Percentiles rank a stretch among this genome's conserved stretches.
Conservation (phyloP, 805 yeast genomes). For the Candida suzukii region DNA sequence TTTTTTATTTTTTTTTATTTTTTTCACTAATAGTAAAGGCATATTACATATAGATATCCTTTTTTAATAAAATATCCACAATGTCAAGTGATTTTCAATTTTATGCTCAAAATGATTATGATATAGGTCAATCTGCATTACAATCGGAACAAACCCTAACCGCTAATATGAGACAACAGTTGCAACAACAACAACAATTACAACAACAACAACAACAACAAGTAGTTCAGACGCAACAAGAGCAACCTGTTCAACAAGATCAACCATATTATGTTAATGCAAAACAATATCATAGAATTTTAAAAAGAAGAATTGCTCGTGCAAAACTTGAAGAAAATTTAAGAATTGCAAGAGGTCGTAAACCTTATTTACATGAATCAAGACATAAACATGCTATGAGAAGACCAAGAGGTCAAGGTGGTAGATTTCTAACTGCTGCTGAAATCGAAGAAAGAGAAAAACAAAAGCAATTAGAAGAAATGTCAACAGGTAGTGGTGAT, state of each 20-base stretch:
- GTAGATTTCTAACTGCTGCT: slow-evolving; percentile 92
- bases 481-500: slow-evolving; percentile 3
- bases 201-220: background rate
- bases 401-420: slow-evolving; percentile 98
- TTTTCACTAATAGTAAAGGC: no score
- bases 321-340: slow-evolving; percentile 87
- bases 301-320: slow-evolving; percentile 88
- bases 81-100: background rate
- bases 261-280: slow-evolving; percentile 98
- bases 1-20: no score
- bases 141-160: background rate
- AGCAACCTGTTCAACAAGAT: slow-evolving; percentile 32
- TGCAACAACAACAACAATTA: slow-evolving; percentile 10
- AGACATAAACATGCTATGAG: slow-evolving; percentile 99
- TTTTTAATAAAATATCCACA: slow-evolving; percentile 10
- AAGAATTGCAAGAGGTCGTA: slow-evolving; percentile 81
- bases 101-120: background rate
- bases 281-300: slow-evolving; percentile 90
- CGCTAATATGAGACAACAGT: slow-evolving; percentile 4
- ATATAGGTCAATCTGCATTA: background rate
- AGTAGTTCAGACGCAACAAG: slow-evolving; percentile 2
- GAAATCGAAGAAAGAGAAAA: slow-evolving; percentile 67
- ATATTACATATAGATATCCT: no score
- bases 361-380: slow-evolving; percentile 93
- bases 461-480: slow-evolving; percentile 23